Evolutionary conservation across 805 yeast genomes (phyloP).

Genomic region (Metschnikowia lochheadii): DNA sequence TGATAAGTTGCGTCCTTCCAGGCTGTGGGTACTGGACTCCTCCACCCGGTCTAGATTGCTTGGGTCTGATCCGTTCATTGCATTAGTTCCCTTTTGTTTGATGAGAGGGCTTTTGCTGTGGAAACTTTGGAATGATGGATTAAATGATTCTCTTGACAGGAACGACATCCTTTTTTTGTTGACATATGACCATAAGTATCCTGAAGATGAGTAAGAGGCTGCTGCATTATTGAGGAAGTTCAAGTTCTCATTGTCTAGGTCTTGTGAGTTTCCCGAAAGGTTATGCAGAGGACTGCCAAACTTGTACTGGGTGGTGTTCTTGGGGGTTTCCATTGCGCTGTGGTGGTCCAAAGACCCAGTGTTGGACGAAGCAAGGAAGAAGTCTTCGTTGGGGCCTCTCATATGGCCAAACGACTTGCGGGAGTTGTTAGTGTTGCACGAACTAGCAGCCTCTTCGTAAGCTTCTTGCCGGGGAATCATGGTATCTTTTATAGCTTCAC

Average conservation of each 20-base stretch:
- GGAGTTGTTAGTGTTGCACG: constrained; percentile 1
- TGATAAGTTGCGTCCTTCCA: constrained; percentile 15
- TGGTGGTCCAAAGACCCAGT: not conserved
- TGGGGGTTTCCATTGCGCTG: not conserved
- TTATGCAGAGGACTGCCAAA: not conserved
- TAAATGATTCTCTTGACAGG: constrained; percentile 10
- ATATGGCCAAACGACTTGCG: not conserved
- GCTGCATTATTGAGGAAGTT: constrained; percentile 19
- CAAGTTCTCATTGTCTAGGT: constrained; percentile 35
- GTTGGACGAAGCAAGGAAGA: not conserved
- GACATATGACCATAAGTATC: constrained; percentile 1
- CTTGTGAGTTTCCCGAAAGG: constrained; percentile 13
- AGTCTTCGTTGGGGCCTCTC: constrained; percentile 6
- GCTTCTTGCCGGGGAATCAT: not conserved
- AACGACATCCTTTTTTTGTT: not conserved
- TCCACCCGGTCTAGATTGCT: constrained; percentile 15
- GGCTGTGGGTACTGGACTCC: constrained; percentile 15
- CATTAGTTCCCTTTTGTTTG: not conserved
- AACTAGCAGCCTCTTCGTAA: not conserved
- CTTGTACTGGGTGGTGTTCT: not conserved
- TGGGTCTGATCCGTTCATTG: not conserved
- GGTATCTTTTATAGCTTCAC: not conserved
- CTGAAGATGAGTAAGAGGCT: constrained; percentile 13
- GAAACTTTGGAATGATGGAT: constrained; percentile 6
- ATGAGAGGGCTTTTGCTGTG: constrained; percentile 3